These are phyloP conservation scores for Solanum chilense DNA, from an alignment of 257 asterid species.

Conservation along the genomic window DNA sequence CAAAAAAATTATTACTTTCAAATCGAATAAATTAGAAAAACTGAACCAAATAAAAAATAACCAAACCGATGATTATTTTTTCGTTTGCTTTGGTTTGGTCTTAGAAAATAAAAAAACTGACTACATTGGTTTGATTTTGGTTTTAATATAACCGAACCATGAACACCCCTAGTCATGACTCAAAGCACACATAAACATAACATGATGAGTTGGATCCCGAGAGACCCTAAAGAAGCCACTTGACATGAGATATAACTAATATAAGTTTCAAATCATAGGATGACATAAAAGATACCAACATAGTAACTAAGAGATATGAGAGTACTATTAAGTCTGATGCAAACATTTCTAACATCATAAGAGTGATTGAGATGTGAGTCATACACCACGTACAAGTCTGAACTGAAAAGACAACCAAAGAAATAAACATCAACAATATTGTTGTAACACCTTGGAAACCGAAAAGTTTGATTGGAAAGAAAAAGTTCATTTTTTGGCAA, in stretches of 20 bases:
- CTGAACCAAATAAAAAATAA: too few relatives aligned
- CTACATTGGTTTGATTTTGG: too few relatives aligned
- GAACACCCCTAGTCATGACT: too few relatives aligned
- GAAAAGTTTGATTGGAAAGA: not conserved
- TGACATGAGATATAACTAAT: not conserved
- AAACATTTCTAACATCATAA: too few relatives aligned
- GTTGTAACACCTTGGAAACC: not conserved
- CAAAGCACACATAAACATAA: not conserved
- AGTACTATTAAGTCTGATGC: not conserved
- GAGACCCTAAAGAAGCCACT: not conserved
- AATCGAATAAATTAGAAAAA: too few relatives aligned
- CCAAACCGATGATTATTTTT: too few relatives aligned
- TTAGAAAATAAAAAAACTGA: too few relatives aligned
- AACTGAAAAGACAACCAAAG: too few relatives aligned
- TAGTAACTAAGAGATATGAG: not conserved
- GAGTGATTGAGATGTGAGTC: not conserved
- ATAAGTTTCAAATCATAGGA: not conserved
- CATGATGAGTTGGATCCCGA: not conserved
- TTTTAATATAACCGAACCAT: too few relatives aligned
- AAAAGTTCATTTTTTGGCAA: not conserved
- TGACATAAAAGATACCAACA: not conserved
- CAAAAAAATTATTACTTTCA: too few relatives aligned
- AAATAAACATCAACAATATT: not conserved
- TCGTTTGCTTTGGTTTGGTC: too few relatives aligned
- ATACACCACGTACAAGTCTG: not conserved